phyloP scores from a whole-genome alignment of 163 green algal species.

The Botryococcus braunii region DNA sequence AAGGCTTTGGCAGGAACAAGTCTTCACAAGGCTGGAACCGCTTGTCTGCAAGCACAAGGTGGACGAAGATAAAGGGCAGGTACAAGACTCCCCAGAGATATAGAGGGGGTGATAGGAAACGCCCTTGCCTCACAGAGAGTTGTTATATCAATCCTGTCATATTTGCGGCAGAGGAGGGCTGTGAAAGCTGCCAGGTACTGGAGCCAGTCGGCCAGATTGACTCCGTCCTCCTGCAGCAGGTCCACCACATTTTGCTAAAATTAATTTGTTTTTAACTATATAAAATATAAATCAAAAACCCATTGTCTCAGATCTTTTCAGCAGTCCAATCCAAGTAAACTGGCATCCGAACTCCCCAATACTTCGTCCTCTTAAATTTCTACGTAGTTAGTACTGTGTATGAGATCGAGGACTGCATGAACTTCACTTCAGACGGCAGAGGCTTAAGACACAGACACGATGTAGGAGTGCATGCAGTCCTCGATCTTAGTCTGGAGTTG shows the following conservation, averaged over 20 bases:
- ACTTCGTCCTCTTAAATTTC: constrained; percentile 62
- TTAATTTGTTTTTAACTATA: constrained; percentile 40
- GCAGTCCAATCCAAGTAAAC: too few relatives aligned
- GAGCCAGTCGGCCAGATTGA: constrained; percentile 79
- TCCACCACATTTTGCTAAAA: constrained; percentile 1
- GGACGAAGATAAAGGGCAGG: not conserved
- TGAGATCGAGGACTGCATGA: not conserved
- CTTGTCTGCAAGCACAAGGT: not conserved
- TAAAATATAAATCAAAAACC: constrained; percentile 68
- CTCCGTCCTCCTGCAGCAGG: constrained; percentile 57
- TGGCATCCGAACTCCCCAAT: constrained; percentile 52
- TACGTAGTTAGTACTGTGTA: constrained; percentile 15
- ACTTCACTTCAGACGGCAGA: too few relatives aligned
- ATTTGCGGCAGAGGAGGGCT: not conserved
- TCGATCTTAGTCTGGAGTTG: too few relatives aligned
- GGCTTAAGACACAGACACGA: too few relatives aligned
- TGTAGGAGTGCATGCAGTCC: too few relatives aligned
- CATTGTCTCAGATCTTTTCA: constrained; percentile 62
- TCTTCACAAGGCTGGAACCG: not conserved
- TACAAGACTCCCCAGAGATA: not conserved
- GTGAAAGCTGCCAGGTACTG: not conserved
- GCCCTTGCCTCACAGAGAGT: too few relatives aligned
- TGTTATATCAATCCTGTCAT: too few relatives aligned
- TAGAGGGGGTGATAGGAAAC: not conserved
- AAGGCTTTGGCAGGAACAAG: too few relatives aligned